These are phyloP conservation scores for Rugonectria rugulosa DNA, from an alignment of 2,329 filamentous ascomycete species.

Conservation along the genomic window DNA sequence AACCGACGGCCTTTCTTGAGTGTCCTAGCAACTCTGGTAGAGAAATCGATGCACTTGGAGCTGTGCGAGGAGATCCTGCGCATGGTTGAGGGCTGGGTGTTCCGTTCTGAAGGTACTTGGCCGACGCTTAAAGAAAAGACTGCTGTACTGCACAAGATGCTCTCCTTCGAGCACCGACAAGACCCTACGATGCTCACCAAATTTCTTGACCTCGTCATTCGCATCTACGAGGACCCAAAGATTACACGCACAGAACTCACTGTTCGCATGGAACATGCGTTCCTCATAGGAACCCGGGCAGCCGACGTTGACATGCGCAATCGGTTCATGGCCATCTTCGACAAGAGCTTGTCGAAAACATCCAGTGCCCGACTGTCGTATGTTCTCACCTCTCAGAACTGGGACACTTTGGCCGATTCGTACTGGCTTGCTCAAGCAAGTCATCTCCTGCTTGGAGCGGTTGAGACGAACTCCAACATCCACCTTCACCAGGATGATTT, in stretches of 20 bases:
- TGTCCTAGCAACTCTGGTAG: constrained; percentile 91
- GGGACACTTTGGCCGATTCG: constrained; percentile 92
- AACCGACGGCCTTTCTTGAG: constrained; percentile 93
- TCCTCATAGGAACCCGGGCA: constrained; percentile 92
- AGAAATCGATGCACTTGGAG: constrained; percentile 87
- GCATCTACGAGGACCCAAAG: constrained; percentile 97
- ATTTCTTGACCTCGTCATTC: constrained; percentile 94
- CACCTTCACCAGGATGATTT: constrained; percentile 88
- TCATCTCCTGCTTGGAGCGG: constrained; percentile 87
- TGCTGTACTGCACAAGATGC: constrained; percentile 98
- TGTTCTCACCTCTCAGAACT: constrained; percentile 91
- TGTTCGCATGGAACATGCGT: constrained; percentile 96
- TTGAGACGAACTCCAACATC: constrained; percentile 82
- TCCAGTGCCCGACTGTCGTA: constrained; percentile 89
- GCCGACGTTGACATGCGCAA: constrained; percentile 97
- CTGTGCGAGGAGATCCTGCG: constrained; percentile 92
- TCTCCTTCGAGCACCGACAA: constrained; percentile 86
- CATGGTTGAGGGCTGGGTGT: constrained; percentile 96
- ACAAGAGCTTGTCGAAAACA: constrained; percentile 91
- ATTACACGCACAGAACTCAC: constrained; percentile 95
- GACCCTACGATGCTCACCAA: constrained; percentile 88
- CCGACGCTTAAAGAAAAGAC: constrained; percentile 99
- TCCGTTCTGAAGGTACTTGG: constrained; percentile 92
- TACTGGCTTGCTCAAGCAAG: constrained; percentile 98
- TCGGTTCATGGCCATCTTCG: constrained; percentile 95